These are phyloP conservation scores for Solanum piurae DNA, from an alignment of 257 asterid species.

Conservation along the genomic window DNA sequence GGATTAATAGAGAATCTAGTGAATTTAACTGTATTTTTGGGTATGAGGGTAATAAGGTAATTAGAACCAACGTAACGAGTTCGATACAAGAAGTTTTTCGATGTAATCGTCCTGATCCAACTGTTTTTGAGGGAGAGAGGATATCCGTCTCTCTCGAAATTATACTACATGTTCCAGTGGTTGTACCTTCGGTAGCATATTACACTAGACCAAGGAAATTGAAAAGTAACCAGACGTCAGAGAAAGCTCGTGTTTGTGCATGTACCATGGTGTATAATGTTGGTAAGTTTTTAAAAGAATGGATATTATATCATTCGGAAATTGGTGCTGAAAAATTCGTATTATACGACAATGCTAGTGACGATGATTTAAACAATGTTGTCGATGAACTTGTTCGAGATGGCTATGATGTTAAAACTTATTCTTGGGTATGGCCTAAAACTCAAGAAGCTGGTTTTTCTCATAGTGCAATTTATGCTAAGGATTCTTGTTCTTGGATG, in stretches of 20 bases:
- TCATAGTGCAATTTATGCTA: slow-evolving; percentile 46
- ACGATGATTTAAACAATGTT: too few relatives aligned
- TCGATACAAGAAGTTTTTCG: not conserved
- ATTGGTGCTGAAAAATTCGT: not conserved
- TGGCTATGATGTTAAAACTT: too few relatives aligned
- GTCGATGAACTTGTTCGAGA: too few relatives aligned
- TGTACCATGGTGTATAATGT: not conserved
- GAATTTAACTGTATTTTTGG: not conserved
- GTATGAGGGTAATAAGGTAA: not conserved
- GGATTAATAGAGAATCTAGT: not conserved
- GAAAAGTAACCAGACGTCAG: not conserved
- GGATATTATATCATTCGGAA: not conserved
- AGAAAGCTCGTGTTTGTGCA: not conserved
- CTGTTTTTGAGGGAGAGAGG: not conserved
- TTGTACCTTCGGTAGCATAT: too few relatives aligned
- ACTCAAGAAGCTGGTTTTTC: slow-evolving; percentile 83
- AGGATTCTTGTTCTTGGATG: slow-evolving; percentile 57
- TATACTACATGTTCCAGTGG: too few relatives aligned
- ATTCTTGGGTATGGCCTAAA: too few relatives aligned
- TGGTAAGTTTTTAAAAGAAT: not conserved
- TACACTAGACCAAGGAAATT: not conserved
- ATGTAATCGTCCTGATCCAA: not conserved
- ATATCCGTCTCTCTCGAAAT: not conserved
- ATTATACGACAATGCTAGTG: not conserved
- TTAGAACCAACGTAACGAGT: not conserved